Evolutionary conservation across 2,329 filamentous ascomycete species (phyloP), one percentile per base, ranked within the genome.

Genomic region (Penicillium thymicola): DNA sequence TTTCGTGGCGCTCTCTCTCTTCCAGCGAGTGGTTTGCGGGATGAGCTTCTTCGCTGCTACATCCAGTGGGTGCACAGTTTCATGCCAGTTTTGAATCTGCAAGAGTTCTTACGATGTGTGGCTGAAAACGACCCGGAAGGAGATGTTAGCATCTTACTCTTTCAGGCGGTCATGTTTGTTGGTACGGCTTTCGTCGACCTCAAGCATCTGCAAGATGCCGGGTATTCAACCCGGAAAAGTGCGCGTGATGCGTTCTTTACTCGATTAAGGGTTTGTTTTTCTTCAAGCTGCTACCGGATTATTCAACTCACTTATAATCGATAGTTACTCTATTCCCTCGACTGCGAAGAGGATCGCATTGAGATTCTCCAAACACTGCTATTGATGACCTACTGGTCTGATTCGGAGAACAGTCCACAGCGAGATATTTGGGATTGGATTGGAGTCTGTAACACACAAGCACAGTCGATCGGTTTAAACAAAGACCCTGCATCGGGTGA

Each of bases 351-450:
- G 51, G 91, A 96, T 71, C 89, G 91, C 49, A 85, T 96, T 47
- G 84, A 89, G 28, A 83, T 96, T 34, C 87, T 96, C 25, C 92
- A 96, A 74, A 86, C 89, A 9, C 79, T 96, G 8, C 79, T 96
- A 25, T 81, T 96, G 54, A 90, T 96, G 88, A 95, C 91, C 6
- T 96, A 94, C 72, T 96, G 92, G 87, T 95, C 95, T 70, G 91
- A 96, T 75, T 92, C 90, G 9, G 90, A 91, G 3, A 90, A 95
- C 71, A 90, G 94, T 42, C 67, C 69, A 68, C 89, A 94, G 70
- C 94, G 95, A 74, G 92, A 96, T 71, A 95, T 90, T 45, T 94
- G 91, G 88, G 90, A 95, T 68, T 95, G 90, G 91, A 94, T 95
- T 85, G 91, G 91, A 16, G 89, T 95, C 23, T 91, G 90, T 40